These are phyloP conservation scores for Aureobasidium sp. DNA, from an alignment of 2,329 filamentous ascomycete species.

Conservation along the genomic window DNA sequence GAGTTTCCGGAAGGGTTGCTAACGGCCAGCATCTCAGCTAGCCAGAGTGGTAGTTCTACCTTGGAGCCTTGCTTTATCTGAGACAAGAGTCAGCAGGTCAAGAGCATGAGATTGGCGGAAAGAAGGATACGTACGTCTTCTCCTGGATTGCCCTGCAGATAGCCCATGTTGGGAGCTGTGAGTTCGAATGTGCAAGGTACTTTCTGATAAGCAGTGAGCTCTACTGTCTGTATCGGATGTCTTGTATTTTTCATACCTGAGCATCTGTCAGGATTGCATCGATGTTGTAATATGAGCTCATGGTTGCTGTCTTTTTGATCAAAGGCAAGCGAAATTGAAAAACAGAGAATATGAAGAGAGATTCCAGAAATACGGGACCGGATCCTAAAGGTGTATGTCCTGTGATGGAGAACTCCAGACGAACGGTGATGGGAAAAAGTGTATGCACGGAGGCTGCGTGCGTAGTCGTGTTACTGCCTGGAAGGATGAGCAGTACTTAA, in stretches of 20 bases:
- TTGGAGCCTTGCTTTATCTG: slow-evolving; percentile 73
- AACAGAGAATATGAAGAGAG: background rate
- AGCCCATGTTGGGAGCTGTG: slow-evolving; percentile 76
- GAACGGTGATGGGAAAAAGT: background rate
- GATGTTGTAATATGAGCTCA: slow-evolving; percentile 70
- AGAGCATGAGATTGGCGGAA: background rate
- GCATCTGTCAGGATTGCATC: slow-evolving; percentile 78
- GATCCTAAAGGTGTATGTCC: background rate
- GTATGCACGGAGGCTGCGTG: slow-evolving; percentile 6
- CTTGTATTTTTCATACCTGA: slow-evolving; percentile 44
- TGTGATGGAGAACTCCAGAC: background rate
- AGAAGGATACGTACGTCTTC: slow-evolving; percentile 37
- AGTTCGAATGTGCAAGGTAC: slow-evolving; percentile 92
- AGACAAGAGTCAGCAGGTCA: background rate
- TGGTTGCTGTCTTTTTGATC: slow-evolving; percentile 15
- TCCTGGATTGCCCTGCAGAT: slow-evolving; percentile 74
- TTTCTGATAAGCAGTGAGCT: slow-evolving; percentile 52
- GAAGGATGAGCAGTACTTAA: background rate
- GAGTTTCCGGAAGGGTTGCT: slow-evolving; percentile 35
- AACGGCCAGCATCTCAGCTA: slow-evolving; percentile 85
- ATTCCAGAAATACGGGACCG: background rate
- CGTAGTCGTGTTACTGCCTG: slow-evolving; percentile 12
- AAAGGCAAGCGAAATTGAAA: background rate
- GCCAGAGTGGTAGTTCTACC: slow-evolving; percentile 82
- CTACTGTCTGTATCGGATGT: background rate